A percentile compares a stretch with the other conserved stretches of the same genome.
phyloP scores from a whole-genome alignment of 2,329 filamentous ascomycete species.

The Nigrospora oryzae region DNA sequence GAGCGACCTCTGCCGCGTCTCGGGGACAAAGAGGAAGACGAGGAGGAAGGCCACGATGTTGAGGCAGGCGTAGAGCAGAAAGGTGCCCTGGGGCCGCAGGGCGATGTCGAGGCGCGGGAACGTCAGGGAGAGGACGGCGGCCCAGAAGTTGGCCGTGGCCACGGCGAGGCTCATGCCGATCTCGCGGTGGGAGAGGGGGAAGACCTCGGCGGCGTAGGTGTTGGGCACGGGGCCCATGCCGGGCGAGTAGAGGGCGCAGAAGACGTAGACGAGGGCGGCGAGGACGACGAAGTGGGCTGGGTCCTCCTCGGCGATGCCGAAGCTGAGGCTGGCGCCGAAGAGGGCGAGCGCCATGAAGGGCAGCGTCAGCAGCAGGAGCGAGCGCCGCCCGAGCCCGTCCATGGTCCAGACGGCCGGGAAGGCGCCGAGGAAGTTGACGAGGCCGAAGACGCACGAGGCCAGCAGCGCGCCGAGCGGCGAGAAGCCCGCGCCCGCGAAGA shows the following conservation, averaged over 20 bases:
- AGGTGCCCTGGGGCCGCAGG: constrained; percentile 37
- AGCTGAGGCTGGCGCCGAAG: constrained; percentile 26
- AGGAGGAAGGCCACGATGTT: constrained; percentile 35
- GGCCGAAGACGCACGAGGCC: constrained; percentile 34
- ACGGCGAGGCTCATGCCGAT: constrained; percentile 53
- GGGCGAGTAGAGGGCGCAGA: constrained; percentile 34
- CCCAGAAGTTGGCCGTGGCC: constrained; percentile 41
- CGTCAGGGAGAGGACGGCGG: constrained; percentile 28
- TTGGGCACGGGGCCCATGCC: constrained; percentile 48
- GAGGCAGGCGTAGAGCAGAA: constrained; percentile 36
- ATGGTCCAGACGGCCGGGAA: constrained; percentile 60
- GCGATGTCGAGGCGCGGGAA: constrained; percentile 34
- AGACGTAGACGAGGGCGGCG: constrained; percentile 56
- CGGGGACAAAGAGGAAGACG: constrained; percentile 34
- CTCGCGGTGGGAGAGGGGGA: constrained; percentile 53
- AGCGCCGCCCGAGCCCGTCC: constrained; percentile 56
- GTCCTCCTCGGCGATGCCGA: constrained; percentile 15
- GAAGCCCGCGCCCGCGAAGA: constrained; percentile 35
- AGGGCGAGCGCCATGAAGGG: constrained; percentile 56
- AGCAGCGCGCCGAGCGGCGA: constrained; percentile 26
- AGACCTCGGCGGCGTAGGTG: constrained; percentile 60
- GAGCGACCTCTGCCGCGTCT: constrained; percentile 7
- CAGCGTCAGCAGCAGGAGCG: constrained; percentile 56
- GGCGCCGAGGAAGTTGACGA: constrained; percentile 58
- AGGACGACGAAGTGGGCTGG: constrained; percentile 42